Conservation (phyloP, 306 rosid species). For the Hippophae gyantsensis region DNA sequence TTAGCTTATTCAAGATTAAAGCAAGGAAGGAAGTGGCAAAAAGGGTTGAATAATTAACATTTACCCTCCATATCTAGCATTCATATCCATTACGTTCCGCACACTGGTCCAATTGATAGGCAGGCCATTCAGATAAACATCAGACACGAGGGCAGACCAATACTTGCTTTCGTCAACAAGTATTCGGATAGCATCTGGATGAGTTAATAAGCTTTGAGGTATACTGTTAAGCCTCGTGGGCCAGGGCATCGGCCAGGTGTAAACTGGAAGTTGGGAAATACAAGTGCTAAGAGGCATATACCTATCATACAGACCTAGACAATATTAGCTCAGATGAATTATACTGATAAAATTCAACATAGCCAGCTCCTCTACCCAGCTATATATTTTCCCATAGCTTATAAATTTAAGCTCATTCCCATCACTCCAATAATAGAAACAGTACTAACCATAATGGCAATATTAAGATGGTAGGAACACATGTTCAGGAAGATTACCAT, state of each 20-base stretch:
- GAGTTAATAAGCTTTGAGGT: slow-evolving; percentile 52
- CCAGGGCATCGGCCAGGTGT: slow-evolving; percentile 85
- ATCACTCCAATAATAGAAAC: slow-evolving; percentile 6
- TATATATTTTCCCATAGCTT: background rate
- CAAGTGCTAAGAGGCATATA: slow-evolving; percentile 52
- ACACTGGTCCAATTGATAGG: slow-evolving; percentile 62
- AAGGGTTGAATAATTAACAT: background rate
- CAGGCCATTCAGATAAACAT: slow-evolving; percentile 42
- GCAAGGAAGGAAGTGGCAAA: too few species aligned
- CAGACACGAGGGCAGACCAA: slow-evolving; percentile 63
- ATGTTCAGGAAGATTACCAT: slow-evolving; percentile 44
- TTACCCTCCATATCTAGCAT: slow-evolving; percentile 98
- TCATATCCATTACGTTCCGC: slow-evolving; percentile 90
- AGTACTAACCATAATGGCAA: slow-evolving; percentile 7
- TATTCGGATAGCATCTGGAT: slow-evolving; percentile 29
- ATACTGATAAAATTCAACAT: background rate
- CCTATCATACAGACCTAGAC: slow-evolving; percentile 39
- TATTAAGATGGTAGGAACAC: background rate
- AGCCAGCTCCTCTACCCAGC: slow-evolving; percentile 10
- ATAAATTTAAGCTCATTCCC: background rate
- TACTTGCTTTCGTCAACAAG: slow-evolving; percentile 51
- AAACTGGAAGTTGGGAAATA: slow-evolving; percentile 55
- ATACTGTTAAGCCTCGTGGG: slow-evolving; percentile 65
- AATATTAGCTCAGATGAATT: slow-evolving; percentile 19
- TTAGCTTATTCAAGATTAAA: slow-evolving; percentile 3